These are phyloP conservation scores for Pythium insidiosum DNA, from an alignment of 352 stramenopile species.

Conservation along the genomic window DNA sequence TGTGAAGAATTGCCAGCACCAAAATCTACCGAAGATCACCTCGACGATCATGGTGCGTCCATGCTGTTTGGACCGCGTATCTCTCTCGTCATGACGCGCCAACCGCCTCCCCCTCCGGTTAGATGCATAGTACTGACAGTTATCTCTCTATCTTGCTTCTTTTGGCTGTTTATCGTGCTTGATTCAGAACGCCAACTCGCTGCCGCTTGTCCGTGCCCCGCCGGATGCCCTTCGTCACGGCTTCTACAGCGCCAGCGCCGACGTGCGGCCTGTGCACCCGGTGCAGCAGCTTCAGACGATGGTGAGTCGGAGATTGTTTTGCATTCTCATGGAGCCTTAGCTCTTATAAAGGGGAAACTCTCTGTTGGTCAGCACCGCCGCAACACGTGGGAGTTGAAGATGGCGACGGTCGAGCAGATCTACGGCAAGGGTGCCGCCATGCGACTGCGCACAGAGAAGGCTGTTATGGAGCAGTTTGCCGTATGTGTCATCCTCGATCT, in stretches of 20 bases:
- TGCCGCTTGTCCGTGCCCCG: constrained; percentile 75
- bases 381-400: constrained; percentile 83
- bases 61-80: no score
- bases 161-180: no score
- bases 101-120: no score
- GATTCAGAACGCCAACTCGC: no score
- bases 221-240: constrained; percentile 74
- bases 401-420: constrained; percentile 83
- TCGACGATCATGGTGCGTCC: constrained; percentile 11
- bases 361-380: constrained; percentile 35
- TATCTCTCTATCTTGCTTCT: no score
- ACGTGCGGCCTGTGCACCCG: constrained; percentile 74
- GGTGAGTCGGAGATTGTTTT: constrained; percentile 19
- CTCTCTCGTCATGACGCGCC: no score
- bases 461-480: constrained; percentile 78
- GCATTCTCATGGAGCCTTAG: no score
- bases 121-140: no score
- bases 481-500: constrained; percentile 29
- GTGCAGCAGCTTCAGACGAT: constrained; percentile 79
- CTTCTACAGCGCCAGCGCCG: constrained; percentile 78
- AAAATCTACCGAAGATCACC: not conserved
- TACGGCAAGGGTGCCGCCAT: constrained; percentile 86
- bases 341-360: no score
- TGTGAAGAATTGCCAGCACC: not conserved
- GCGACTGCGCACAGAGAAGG: constrained; percentile 84